Percentiles rank a stretch among this genome's conserved stretches.
Evolutionary conservation across 116 monocot species (phyloP).

Genomic region (Zostera marina): DNA sequence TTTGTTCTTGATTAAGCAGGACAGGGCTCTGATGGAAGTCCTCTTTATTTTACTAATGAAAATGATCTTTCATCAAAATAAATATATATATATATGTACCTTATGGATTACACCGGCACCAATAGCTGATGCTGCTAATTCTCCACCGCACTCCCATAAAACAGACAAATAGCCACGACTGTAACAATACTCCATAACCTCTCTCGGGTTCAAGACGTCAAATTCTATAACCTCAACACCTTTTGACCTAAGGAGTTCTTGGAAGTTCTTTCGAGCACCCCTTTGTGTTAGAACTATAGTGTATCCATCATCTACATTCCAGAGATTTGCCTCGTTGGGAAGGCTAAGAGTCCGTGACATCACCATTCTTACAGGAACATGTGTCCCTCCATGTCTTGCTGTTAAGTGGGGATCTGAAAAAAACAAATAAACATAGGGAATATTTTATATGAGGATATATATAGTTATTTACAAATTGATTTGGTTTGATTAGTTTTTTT

Average conservation of each 20-base stretch:
- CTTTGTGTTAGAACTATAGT: constrained; percentile 93
- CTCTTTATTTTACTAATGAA: no score
- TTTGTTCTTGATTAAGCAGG: not conserved
- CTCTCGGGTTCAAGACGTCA: constrained; percentile 78
- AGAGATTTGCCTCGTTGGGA: constrained; percentile 83
- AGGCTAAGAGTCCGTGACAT: constrained; percentile 82
- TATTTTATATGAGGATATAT: no score
- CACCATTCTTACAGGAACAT: constrained; percentile 76
- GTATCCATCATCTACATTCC: constrained; percentile 79
- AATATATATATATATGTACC: constrained; percentile 19
- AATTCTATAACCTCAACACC: constrained; percentile 98
- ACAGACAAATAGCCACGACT: constrained; percentile 75
- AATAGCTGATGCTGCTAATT: constrained; percentile 79
- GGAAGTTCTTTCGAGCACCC: constrained; percentile 71
- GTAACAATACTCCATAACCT: constrained; percentile 87
- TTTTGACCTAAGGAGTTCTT: constrained; percentile 66
- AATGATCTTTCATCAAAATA: no score
- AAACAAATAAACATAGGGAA: not conserved
- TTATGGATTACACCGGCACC: constrained; percentile 82
- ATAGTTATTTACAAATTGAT: no score
- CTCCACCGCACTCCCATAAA: constrained; percentile 94
- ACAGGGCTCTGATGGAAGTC: no score
- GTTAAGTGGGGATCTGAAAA: constrained; percentile 79
- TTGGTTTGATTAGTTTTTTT: no score
- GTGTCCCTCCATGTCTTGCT: constrained; percentile 68